A percentile compares a stretch with the other conserved stretches of the same genome.
phyloP scores from a whole-genome alignment of 129 eudicot genomes.

The Heracleum sosnowskyi region DNA sequence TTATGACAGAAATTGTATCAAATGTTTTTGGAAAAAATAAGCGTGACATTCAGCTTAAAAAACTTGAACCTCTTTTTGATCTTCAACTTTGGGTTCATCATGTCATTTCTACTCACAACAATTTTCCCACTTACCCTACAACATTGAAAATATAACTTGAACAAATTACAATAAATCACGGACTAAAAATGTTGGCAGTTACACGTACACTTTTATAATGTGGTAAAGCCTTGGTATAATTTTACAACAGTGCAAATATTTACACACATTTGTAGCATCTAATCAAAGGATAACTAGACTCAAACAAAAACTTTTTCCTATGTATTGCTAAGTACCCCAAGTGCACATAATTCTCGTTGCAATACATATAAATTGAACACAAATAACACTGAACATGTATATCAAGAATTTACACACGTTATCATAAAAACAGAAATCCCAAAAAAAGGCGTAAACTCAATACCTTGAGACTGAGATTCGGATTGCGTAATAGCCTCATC shows the following conservation, averaged over 20 bases:
- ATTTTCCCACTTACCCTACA: not conserved
- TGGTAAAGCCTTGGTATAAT: not conserved
- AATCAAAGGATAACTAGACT: no score
- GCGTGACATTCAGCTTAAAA: not conserved
- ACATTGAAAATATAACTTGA: not conserved
- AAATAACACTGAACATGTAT: not conserved
- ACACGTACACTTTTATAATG: not conserved
- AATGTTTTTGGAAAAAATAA: not conserved
- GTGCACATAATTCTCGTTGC: not conserved
- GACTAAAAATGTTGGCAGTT: not conserved
- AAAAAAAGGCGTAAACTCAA: not conserved
- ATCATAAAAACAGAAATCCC: not conserved
- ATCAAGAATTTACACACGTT: not conserved
- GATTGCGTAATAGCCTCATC: constrained; percentile 49
- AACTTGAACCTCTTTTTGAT: not conserved
- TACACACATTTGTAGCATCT: not conserved
- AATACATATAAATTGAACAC: not conserved
- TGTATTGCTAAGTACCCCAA: not conserved
- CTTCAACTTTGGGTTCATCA: not conserved
- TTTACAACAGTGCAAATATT: not conserved
- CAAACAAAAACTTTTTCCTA: not conserved
- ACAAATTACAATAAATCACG: not conserved
- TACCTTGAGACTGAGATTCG: constrained; percentile 63
- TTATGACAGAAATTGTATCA: not conserved
- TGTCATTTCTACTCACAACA: not conserved